Base-by-base conservation (phyloP, 768 basidiomycete species). In the Kwoniella pini region DNA sequence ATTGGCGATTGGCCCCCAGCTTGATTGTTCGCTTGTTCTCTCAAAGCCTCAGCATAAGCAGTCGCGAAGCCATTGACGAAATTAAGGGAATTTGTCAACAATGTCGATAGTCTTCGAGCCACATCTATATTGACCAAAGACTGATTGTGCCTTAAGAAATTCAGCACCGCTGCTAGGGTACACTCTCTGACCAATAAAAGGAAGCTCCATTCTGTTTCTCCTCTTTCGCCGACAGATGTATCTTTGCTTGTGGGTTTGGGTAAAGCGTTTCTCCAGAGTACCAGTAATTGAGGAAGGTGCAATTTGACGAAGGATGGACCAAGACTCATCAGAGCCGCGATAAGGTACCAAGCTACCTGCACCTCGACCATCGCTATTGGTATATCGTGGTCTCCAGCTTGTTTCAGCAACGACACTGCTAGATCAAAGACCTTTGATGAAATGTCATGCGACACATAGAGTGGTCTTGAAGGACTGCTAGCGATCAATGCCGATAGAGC, bases 161-260 rank as follows among this genome's bases (percentile, higher is more conserved):
- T 88, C 28, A 91, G 81, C 28, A 98, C 87, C 10, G 96, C 91
- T 1, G 90, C 86, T 17, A 98, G 82, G 0, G 95, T 91, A 65
- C 87, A 87, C 79, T 96, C 94, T 22, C 95, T 83, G 19, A 98
- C 89, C 60, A 90, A 87, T 7, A 98, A 82, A 2, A 99, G 82
- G 80, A 97, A 99, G 36, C 84, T 83, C 92, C 93, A 97, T 69
- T 98, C 96, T 0, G 84, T 81, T 21, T 84, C 81, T 26, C 86
- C 85, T 28, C 93, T 82, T 17, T 85, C 85, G 4, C 83, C 82
- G 15, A 82, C 83, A 0, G 82, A 79, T 0, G 85, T 81, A 69
- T 98, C 95, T 77, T 96, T 96, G 70, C 84, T 88, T 0, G 91
- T 93, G 0, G 91, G 88, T 78, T 98, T 99, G 1, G 96, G 93